phyloP scores from a whole-genome alignment of 805 yeast species.

The Diddensiella caesifluorescens region DNA sequence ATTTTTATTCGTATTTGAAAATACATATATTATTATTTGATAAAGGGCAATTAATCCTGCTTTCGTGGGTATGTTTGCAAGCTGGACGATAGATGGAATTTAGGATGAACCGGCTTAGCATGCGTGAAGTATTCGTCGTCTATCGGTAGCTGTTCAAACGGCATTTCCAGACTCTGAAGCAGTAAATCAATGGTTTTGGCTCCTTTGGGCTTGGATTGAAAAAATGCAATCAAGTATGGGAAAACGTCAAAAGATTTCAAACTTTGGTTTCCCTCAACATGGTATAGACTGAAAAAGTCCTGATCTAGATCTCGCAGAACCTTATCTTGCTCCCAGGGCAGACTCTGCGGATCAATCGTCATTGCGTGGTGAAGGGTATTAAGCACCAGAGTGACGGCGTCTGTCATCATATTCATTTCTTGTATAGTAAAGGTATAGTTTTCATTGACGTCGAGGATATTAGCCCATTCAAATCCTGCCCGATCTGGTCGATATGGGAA shows the following conservation, averaged over 20 bases:
- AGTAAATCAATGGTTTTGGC: too few relatives aligned
- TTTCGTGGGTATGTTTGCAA: too few relatives aligned
- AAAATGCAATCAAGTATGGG: too few relatives aligned
- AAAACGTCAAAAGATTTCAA: too few relatives aligned
- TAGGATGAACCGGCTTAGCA: background rate
- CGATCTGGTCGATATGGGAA: constrained; percentile 17
- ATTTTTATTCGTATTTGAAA: too few relatives aligned
- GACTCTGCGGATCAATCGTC: constrained; percentile 8
- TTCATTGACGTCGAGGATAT: constrained; percentile 46
- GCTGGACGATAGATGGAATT: too few relatives aligned
- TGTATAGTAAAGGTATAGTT: constrained; percentile 38
- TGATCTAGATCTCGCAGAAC: constrained; percentile 6
- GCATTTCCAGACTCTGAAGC: background rate
- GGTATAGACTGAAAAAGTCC: too few relatives aligned
- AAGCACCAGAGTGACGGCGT: constrained; percentile 27
- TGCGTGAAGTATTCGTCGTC: constrained; percentile 1
- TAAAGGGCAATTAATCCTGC: too few relatives aligned
- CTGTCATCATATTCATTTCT: constrained; percentile 36
- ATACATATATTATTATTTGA: too few relatives aligned
- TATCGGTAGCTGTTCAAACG: constrained; percentile 2
- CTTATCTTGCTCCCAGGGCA: constrained; percentile 25
- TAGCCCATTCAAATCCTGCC: constrained; percentile 40
- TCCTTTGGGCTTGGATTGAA: too few relatives aligned
- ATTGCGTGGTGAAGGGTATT: constrained; percentile 20
- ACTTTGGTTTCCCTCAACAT: too few relatives aligned